Evolutionary conservation across 768 basidiomycete species (phyloP), one percentile per base, ranked within the genome.

Genomic region (Mycena leptocephala): DNA sequence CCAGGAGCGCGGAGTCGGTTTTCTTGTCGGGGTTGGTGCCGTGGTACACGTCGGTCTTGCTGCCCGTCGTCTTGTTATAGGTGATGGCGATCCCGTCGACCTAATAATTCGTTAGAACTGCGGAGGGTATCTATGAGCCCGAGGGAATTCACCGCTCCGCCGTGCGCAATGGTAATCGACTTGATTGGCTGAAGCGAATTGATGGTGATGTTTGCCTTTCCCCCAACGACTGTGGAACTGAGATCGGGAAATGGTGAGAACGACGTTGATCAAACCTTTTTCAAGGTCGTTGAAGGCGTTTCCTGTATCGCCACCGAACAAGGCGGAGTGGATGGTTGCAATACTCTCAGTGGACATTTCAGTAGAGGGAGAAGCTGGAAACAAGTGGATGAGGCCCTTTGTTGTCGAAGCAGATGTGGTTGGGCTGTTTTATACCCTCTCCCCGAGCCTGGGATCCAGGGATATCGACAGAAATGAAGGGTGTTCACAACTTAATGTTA

Each of bases 71-170:
- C 68, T 43, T 70, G 68, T 43, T 3, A 30, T 70, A 70, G 8
- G 53, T 70, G 68, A 59, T 33, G 33, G 55, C n/a, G 56, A 70
- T 56, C 6, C 68, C 68, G 37, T 70, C 68, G 37, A 70, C 32
- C 68, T 70, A 28, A 7, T 22, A 51, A 24, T 22, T 24, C 24
- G 24, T 18, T 32, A 32, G 13, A 35, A 55, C 8, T 51, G 5
- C 4, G 43, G 22, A 18, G 5, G 20, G 22, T 16, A 11, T 37
- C 35, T 11, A 9, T 16, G 26, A 41, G 41, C 35, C 35, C 35
- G 13, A 39, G 63, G 20, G 14, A 51, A 24, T 55, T 37, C 16
- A 70, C 68, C 24, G 24, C 68, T 2, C n/a, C 55, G 24, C 55
- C 32, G 39, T 59, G 56, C 9, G 30, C 30, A 22, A 70, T 8